These are phyloP conservation scores for Calocera viscosa DNA, from an alignment of 768 basidiomycete genomes.

Conservation along the genomic window DNA sequence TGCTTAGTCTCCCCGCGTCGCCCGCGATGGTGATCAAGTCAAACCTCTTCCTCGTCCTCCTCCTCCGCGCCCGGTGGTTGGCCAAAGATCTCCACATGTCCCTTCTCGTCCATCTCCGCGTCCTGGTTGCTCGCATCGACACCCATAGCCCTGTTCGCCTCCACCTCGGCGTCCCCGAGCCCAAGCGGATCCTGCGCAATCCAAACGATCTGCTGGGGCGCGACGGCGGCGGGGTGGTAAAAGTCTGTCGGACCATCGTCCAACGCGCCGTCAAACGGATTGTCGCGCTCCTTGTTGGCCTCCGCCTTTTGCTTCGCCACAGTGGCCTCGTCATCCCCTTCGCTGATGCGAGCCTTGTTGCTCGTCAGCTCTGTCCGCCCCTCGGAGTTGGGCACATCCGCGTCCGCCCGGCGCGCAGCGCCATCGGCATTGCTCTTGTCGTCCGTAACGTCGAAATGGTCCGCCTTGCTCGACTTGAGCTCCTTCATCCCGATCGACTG, in stretches of 20 bases:
- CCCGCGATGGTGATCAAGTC: not conserved
- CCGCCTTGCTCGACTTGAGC: not conserved
- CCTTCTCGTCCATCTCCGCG: conserved; percentile 50
- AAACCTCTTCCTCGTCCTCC: not conserved
- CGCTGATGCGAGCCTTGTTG: not conserved
- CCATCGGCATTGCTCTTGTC: not conserved
- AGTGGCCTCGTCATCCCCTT: not conserved
- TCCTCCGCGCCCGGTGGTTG: conserved; percentile 17
- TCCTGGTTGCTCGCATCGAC: conserved; percentile 39
- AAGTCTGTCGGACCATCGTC: conserved; percentile 33
- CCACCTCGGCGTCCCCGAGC: conserved; percentile 49
- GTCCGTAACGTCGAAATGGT: not conserved
- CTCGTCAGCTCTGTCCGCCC: not conserved
- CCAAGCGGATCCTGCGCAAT: conserved; percentile 63
- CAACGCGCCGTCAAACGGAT: not conserved
- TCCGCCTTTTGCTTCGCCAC: not conserved
- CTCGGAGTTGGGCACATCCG: not conserved
- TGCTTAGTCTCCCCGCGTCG: not conserved
- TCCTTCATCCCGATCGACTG: not conserved
- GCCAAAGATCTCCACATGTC: conserved; percentile 40
- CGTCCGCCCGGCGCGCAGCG: not conserved
- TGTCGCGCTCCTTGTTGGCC: not conserved
- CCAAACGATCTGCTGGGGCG: conserved; percentile 73
- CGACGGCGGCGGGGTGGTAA: conserved; percentile 68
- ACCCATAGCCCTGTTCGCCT: conserved; percentile 39